Conservation (phyloP, 164 flowering plant genomes). For the Aristolochia contorta region DNA sequence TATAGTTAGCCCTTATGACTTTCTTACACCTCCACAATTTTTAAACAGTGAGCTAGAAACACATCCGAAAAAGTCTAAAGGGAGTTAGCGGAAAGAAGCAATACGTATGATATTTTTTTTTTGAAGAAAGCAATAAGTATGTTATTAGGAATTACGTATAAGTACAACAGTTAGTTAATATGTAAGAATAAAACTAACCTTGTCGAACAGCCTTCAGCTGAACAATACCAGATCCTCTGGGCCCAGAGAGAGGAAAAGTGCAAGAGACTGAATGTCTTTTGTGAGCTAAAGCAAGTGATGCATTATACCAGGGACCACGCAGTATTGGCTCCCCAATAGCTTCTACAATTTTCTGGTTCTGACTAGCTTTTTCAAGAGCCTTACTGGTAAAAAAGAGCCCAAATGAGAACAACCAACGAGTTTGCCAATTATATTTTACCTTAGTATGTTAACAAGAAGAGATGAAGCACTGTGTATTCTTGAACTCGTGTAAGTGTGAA, state of each 20-base stretch:
- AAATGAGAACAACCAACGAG: neutral
- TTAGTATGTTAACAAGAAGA: too few relatives aligned
- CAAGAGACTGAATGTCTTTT: conserved; percentile 82
- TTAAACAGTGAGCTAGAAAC: neutral
- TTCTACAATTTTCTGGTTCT: conserved; percentile 41
- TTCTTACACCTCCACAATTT: too few relatives aligned
- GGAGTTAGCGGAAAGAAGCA: too few relatives aligned
- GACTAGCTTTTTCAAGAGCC: conserved; percentile 76
- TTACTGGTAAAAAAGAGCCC: conserved; percentile 37
- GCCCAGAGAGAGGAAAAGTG: conserved; percentile 88
- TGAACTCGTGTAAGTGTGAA: too few relatives aligned
- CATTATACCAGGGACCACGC: conserved; percentile 91
- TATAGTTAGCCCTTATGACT: too few relatives aligned
- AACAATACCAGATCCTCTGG: conserved; percentile 73
- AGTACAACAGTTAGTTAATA: neutral
- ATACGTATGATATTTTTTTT: too few relatives aligned
- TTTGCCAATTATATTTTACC: neutral
- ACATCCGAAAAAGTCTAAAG: too few relatives aligned
- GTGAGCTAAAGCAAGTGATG: conserved; percentile 86
- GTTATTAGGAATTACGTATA: too few relatives aligned
- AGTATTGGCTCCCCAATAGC: conserved; percentile 86
- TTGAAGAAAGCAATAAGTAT: too few relatives aligned
- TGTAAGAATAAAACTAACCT: conserved; percentile 12
- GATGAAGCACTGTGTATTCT: too few relatives aligned
- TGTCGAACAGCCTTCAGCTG: conserved; percentile 74